Evolutionary conservation across 306 rosid species (phyloP), one percentile per base, ranked within the genome.

Genomic region (Fagus sylvatica): DNA sequence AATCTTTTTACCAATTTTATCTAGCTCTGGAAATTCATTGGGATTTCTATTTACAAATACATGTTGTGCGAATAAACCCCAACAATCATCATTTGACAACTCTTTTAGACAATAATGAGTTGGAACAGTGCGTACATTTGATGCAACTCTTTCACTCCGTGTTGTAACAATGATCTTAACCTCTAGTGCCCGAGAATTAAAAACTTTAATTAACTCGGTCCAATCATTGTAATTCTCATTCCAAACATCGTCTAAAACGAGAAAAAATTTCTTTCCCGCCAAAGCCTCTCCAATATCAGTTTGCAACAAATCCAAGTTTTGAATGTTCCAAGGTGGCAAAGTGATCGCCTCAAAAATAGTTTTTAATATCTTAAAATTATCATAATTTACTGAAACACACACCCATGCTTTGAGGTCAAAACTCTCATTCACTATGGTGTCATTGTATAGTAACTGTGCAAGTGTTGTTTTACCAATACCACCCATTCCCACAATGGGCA

Each of bases 331-430:
- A 43, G 49, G 12, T 0, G 0, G 1, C 7, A 10, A 10, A 8
- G 1, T 43, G 13, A 43, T 43, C 13, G 40, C 51, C 74, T 79
- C 78, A 15, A 32, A 8, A 62, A 79, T 40, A 39, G 68, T 32
- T 42, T 19, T 79, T 5, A 77, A 64, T 0, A 79, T 36, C 72
- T 37, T 41, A 6, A 40, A 3, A 3, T 72, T 55, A 53, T 79
- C 69, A n/a, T 72, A 79, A 5, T 72, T 77, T 4, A 72, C 43
- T 3, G 82, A 79, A 13, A 79, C 78, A 79, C 73, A 79, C 1
- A 72, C 59, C 82, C 82, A 72, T 22, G 56, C 68, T 36, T 40
- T 51, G 53, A 61, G 30, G 11, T 79, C 53, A 41, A 72, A 79
- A 9, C 6, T 7, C 43, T 62, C 28, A 10, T 62, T 30, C 34